These are phyloP conservation scores for Coniferiporia sulphurascens DNA, from an alignment of 1,284 basidiomycete species.

Conservation along the genomic window DNA sequence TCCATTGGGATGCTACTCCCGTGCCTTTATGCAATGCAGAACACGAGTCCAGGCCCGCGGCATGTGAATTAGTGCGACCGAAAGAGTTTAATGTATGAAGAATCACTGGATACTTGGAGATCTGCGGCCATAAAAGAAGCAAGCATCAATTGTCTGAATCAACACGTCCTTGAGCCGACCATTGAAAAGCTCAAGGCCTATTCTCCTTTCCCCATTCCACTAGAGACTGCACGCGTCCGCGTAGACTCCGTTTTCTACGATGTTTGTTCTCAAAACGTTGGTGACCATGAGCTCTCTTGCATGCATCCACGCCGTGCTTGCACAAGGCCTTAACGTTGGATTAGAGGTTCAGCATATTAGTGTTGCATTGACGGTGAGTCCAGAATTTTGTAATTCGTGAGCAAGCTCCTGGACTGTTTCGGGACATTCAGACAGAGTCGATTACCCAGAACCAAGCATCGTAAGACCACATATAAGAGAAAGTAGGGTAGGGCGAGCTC, in stretches of 20 bases:
- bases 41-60: no score
- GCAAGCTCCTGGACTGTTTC: neutral
- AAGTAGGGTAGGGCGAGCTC: neutral
- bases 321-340: neutral
- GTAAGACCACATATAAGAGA: neutral
- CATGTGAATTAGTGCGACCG: no score
- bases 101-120: no score
- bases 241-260: neutral
- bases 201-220: neutral
- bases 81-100: no score
- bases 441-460: constrained; percentile 5
- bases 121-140: no score
- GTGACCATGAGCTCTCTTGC: neutral
- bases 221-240: neutral
- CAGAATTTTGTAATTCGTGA: neutral
- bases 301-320: neutral
- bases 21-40: no score
- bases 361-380: constrained; percentile 4
- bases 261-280: neutral
- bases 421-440: neutral
- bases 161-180: neutral
- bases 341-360: constrained; percentile 1
- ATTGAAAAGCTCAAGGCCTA: neutral
- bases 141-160: no score
- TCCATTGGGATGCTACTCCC: no score